Conservation (phyloP, 2,329 filamentous ascomycete genomes). For the Tolypocladium nubicola region DNA sequence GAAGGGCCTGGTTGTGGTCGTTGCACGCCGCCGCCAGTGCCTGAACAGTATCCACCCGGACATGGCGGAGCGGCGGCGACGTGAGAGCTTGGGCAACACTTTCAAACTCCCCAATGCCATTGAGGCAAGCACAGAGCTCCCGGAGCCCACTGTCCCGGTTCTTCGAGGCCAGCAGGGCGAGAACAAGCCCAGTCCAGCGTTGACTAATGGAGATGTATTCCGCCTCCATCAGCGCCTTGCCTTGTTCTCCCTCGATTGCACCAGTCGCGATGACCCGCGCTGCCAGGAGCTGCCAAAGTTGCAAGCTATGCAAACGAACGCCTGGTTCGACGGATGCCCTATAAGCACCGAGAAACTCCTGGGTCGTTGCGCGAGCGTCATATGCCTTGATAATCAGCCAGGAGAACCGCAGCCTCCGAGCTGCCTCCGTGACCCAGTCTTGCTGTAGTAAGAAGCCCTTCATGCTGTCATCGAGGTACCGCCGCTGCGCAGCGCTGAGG, state of each 20-base stretch:
- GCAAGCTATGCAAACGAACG: conserved; percentile 4
- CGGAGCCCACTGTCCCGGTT: conserved; percentile 1
- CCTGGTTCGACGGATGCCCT: not conserved
- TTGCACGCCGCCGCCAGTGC: conserved; percentile 8
- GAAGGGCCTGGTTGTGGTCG: conserved; percentile 15
- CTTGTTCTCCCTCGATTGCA: conserved; percentile 1
- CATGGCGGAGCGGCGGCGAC: not conserved
- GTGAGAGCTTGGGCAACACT: conserved; percentile 4
- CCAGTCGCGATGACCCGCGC: conserved; percentile 6
- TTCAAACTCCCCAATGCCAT: conserved; percentile 7
- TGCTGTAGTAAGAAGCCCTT: conserved; percentile 4
- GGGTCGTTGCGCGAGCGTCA: conserved; percentile 3
- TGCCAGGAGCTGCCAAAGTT: conserved; percentile 12
- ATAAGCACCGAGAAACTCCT: conserved; percentile 7
- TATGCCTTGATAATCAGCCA: conserved; percentile 13
- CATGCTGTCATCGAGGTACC: conserved; percentile 5
- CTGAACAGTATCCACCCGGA: conserved; percentile 5
- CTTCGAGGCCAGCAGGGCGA: conserved; percentile 2
- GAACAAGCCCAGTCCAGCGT: conserved; percentile 10
- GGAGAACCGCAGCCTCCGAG: conserved; percentile 7
- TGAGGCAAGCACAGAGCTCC: conserved; percentile 7
- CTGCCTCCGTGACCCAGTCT: conserved; percentile 2
- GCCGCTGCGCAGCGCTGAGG: conserved; percentile 4
- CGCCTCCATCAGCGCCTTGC: conserved; percentile 3
- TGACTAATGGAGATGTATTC: conserved; percentile 6